phyloP scores from a whole-genome alignment of 495 filamentous ascomycete genomes.

The Penicillium parvum region DNA sequence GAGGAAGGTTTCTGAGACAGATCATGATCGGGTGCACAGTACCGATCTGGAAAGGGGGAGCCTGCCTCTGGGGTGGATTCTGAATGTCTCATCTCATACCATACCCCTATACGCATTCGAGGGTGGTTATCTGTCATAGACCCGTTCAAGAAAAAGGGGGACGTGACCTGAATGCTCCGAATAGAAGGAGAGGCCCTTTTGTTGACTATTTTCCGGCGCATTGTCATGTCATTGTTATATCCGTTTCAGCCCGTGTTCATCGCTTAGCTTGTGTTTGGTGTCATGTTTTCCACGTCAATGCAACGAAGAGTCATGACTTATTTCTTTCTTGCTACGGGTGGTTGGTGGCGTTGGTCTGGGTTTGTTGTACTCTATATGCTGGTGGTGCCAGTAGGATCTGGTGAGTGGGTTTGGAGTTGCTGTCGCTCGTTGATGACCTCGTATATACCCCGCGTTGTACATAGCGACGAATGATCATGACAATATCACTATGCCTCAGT shows the following conservation, averaged over 20 bases:
- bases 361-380: slow-evolving; percentile 3
- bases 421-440: too few species aligned
- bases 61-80: too few species aligned
- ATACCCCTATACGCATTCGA: slow-evolving; percentile 16
- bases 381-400: not conserved
- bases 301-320: slow-evolving; percentile 46
- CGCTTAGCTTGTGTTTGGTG: slow-evolving; percentile 23
- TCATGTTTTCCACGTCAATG: slow-evolving; percentile 41
- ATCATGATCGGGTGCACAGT: too few species aligned
- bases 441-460: slow-evolving; percentile 6
- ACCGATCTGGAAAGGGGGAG: slow-evolving; percentile 2
- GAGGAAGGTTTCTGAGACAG: slow-evolving; percentile 84
- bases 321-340: slow-evolving; percentile 22
- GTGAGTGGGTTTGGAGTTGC: too few species aligned
- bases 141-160: slow-evolving; percentile 20
- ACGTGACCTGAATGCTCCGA: slow-evolving; percentile 23
- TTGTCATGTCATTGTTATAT: slow-evolving; percentile 21
- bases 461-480: too few species aligned
- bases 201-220: slow-evolving; percentile 7
- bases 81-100: too few species aligned
- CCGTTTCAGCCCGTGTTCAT: slow-evolving; percentile 13
- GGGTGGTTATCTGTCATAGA: slow-evolving; percentile 30
- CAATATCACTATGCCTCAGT: too few species aligned
- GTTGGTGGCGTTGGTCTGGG: slow-evolving; percentile 9
- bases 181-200: slow-evolving; percentile 30